Evolutionary conservation across 1,139 yeast species (phyloP), one percentile per base, ranked within the genome.

Genomic region (Wickerhamomyces sp.): DNA sequence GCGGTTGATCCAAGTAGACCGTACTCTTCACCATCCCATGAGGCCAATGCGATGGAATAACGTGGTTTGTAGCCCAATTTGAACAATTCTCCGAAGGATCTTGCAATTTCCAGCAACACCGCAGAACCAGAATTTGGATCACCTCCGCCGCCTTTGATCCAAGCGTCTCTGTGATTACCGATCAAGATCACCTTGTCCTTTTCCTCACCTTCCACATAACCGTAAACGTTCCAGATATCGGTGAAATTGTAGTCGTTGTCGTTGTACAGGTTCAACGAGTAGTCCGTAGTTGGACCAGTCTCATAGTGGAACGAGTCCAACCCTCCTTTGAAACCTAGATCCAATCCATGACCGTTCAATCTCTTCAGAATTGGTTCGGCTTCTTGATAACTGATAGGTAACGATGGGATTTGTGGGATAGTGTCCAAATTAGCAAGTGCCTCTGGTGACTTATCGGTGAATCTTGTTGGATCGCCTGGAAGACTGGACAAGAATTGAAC

Each of bases 381-480:
- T 31, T 78, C 84, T 6, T 56, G 45, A 16, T 52, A 58, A 43
- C 73, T 68, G 26, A 72, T 45, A 1, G 70, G 67, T 5, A 64
- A 40, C 3, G 75, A 72, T 6, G 87, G 87, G 38, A 80, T 80
- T 13, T 55, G 55, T 13, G 86, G 85, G 32, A 74, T 82, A 6
- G 66, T 53, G 22, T 64, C 57, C 16, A 70, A 70, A 22, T 63
- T 70, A 3, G 61, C 78, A 3, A 75, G 69, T 41, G 75, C 78
- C 28, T 87, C 78, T 5, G 93, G 78, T 49, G 76, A 78, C 1
- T 91, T 91, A 16, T 94, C 94, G 4, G 94, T 82, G 36, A 49
- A 51, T 38, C 55, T 47, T 3, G 94, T 78, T 27, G 96, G 96
- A 54, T 88, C 96, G 32, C 96, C 96, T 1, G 95, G 95, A 5